Evolutionary conservation across 352 stramenopile species (phyloP), one percentile per base, ranked within the genome.

Genomic region (Phytophthora quininea): DNA sequence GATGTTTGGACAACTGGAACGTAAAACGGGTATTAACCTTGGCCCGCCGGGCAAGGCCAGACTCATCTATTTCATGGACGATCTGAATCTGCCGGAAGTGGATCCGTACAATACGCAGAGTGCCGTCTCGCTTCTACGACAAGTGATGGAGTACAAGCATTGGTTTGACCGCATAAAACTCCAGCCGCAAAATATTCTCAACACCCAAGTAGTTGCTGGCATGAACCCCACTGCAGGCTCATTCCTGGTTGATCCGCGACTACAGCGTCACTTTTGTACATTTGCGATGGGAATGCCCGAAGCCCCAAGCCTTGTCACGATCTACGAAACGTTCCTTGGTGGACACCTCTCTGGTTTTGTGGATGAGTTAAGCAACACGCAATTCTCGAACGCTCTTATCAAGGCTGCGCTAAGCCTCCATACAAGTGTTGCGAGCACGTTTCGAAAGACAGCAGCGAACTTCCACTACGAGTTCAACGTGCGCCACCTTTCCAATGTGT

Each of bases 401-500:
- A 98, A 98, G 64, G 96, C 90, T 5, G 95, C 97, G 6, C 68
- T 99, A 35, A 96, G 87, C 37, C 74, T 99, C 12, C 96, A 99
- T 62, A 85, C 84, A 43, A 91, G 88, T 31, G 91, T 98, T 29
- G 84, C 93, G 15, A 81, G 90, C 42, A 98, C 90, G 11, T 96
- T 99, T 74, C 82, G 91, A n/a, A 98, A 98, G 70, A 98, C 95
- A 1, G 96, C 96, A 3, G 86, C 88, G 5, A 99, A 99, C 65
- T 99, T 99, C 67, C 96, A 99, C 80, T 99, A 99, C 76, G 95
- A 99, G 77, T 99, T 99, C 72, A 98, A 98, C 54, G 97, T 99
- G 45, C 91, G 96, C 4, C 92, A 99, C 69, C 81, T 99, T 31
- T 96, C 84, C 37, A 98, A 98, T 60, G 92, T 99, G 1, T 99